phyloP scores from a whole-genome alignment of 2,329 filamentous ascomycete genomes.

The Colletotrichum magnum region DNA sequence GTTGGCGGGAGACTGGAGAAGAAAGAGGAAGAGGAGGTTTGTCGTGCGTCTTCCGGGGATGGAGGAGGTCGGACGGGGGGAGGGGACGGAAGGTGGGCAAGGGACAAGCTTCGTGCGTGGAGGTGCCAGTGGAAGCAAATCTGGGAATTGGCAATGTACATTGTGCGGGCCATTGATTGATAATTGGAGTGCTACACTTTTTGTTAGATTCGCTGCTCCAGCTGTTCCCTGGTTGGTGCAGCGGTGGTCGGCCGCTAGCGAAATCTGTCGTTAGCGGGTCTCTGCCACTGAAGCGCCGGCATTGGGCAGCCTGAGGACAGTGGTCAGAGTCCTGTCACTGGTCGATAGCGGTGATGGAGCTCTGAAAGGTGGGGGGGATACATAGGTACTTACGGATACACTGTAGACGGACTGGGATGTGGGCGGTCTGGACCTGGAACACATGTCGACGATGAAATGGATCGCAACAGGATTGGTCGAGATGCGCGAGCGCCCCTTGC shows the following conservation, averaged over 20 bases:
- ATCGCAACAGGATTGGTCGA: conserved; percentile 16
- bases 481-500: conserved; percentile 13
- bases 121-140: conserved; percentile 1
- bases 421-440: conserved; percentile 36
- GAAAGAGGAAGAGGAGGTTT: conserved; percentile 4
- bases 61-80: conserved; percentile 11
- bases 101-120: conserved; percentile 36
- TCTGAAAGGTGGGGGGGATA: not conserved
- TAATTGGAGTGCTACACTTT: too few relatives aligned
- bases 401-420: conserved; percentile 26
- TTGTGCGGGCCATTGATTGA: conserved; percentile 3
- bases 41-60: conserved; percentile 19
- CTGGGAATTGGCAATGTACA: conserved; percentile 31
- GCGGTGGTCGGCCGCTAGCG: conserved; percentile 20
- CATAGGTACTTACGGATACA: not conserved
- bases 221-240: conserved; percentile 19
- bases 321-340: too few relatives aligned
- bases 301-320: conserved; percentile 10
- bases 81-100: conserved; percentile 24
- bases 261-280: conserved; percentile 33
- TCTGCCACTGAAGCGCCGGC: conserved; percentile 19
- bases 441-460: not conserved
- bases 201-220: too few relatives aligned
- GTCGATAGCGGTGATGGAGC: too few relatives aligned
- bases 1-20: conserved; percentile 1